phyloP scores from a whole-genome alignment of 345 rosid species.

The Firmiana major region DNA sequence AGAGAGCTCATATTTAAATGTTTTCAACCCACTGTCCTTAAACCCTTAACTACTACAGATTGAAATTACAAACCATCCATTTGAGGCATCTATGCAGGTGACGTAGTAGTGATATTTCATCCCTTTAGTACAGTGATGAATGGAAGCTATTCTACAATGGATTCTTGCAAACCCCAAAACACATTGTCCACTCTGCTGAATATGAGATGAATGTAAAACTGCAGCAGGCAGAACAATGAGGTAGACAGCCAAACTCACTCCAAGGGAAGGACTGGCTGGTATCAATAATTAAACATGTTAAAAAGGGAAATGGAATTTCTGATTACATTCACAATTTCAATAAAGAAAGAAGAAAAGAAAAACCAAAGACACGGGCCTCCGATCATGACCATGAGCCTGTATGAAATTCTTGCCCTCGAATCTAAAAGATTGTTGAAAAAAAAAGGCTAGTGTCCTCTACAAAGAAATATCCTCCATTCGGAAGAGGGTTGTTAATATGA shows the following conservation, averaged over 20 bases:
- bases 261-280: background rate
- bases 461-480: background rate
- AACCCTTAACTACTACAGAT: background rate
- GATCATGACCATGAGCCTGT: background rate
- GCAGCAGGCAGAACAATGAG: conserved; percentile 2
- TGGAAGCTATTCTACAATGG: background rate
- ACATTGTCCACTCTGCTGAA: background rate
- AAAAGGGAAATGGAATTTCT: background rate
- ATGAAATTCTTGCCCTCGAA: background rate
- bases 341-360: background rate
- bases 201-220: background rate
- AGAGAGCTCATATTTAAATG: background rate
- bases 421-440: background rate
- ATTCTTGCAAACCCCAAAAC: background rate
- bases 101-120: background rate
- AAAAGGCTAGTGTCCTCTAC: background rate
- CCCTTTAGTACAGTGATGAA: background rate
- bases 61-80: background rate
- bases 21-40: background rate
- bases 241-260: background rate
- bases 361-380: background rate
- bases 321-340: background rate
- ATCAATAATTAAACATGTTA: background rate
- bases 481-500: background rate
- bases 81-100: background rate